Conservation (phyloP, 495 filamentous ascomycete species). For the Aspergillus heteromorphus region DNA sequence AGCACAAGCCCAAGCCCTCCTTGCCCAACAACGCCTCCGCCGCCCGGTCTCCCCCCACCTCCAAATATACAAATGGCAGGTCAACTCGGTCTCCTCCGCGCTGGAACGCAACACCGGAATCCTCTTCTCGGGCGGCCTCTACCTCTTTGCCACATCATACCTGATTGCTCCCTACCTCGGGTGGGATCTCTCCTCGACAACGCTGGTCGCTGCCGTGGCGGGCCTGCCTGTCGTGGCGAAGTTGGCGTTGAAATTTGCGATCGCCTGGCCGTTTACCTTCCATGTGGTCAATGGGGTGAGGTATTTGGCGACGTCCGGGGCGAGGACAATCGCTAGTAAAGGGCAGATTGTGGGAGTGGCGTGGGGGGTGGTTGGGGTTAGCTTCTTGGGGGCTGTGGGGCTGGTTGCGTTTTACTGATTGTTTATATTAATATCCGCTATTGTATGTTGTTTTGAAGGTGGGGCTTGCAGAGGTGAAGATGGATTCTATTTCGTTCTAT, state of each 20-base stretch:
- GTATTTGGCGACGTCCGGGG: slow-evolving; percentile 45
- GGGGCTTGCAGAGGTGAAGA: too few relatives aligned
- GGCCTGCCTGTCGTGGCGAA: slow-evolving; percentile 55
- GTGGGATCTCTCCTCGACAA: slow-evolving; percentile 27
- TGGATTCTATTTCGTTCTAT: too few relatives aligned
- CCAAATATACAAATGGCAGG: slow-evolving; percentile 66
- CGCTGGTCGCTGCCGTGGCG: slow-evolving; percentile 62
- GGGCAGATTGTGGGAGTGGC: not conserved
- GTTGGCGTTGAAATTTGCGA: slow-evolving; percentile 52
- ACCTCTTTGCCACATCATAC: slow-evolving; percentile 65
- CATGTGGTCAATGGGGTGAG: slow-evolving; percentile 68
- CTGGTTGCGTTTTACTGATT: not conserved
- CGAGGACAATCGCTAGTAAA: not conserved
- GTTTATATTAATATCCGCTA: too few relatives aligned
- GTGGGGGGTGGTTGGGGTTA: not conserved
- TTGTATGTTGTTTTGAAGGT: too few relatives aligned
- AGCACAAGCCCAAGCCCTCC: slow-evolving; percentile 49
- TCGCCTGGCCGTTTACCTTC: slow-evolving; percentile 71
- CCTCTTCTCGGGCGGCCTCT: slow-evolving; percentile 57
- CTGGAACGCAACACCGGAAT: slow-evolving; percentile 67
- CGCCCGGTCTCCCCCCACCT: slow-evolving; percentile 78
- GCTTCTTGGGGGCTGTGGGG: not conserved
- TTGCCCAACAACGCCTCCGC: slow-evolving; percentile 63
- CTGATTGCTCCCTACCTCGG: slow-evolving; percentile 53
- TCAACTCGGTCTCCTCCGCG: slow-evolving; percentile 63